phyloP scores from a whole-genome alignment of 1,139 yeast species.

The Yamadazyma kanchanaburiensis region DNA sequence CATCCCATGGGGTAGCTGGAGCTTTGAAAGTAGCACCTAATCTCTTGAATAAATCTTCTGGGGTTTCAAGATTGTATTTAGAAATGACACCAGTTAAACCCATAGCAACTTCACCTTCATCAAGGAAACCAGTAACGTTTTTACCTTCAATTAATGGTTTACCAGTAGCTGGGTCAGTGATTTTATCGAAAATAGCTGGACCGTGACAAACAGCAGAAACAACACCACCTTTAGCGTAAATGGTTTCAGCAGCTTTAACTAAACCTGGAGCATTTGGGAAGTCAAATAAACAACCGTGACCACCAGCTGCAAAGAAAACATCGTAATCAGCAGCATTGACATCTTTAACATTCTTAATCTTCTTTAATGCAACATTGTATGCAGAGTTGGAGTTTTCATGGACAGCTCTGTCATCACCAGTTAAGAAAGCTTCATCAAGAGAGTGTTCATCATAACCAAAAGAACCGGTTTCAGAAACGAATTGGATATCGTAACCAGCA shows the following conservation, averaged over 20 bases:
- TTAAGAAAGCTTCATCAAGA: slow-evolving; percentile 31
- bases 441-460: slow-evolving; percentile 58
- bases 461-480: slow-evolving; percentile 57
- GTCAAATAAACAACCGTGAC: slow-evolving; percentile 61
- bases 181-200: slow-evolving; percentile 49
- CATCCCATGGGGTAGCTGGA: slow-evolving; percentile 53
- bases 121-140: slow-evolving; percentile 59
- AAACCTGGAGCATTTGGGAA: slow-evolving; percentile 50
- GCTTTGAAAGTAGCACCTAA: slow-evolving; percentile 43
- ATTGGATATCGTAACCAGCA: slow-evolving; percentile 49
- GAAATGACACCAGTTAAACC: slow-evolving; percentile 33
- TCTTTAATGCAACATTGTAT: slow-evolving; percentile 29
- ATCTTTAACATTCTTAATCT: slow-evolving; percentile 41
- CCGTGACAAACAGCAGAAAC: slow-evolving; percentile 70
- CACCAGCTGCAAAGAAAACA: slow-evolving; percentile 60
- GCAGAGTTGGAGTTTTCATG: slow-evolving; percentile 36
- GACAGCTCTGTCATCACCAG: slow-evolving; percentile 39
- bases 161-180: slow-evolving; percentile 41
- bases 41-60: slow-evolving; percentile 30
- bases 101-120: slow-evolving; percentile 46
- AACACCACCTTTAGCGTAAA: slow-evolving; percentile 51
- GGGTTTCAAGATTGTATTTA: slow-evolving; percentile 27
- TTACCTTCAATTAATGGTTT: slow-evolving; percentile 48
- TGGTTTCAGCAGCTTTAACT: slow-evolving; percentile 40
- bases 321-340: slow-evolving; percentile 46